Evolutionary conservation across 2,329 filamentous ascomycete genomes (phyloP).

Genomic region (Dryadomyces sulphureus): DNA sequence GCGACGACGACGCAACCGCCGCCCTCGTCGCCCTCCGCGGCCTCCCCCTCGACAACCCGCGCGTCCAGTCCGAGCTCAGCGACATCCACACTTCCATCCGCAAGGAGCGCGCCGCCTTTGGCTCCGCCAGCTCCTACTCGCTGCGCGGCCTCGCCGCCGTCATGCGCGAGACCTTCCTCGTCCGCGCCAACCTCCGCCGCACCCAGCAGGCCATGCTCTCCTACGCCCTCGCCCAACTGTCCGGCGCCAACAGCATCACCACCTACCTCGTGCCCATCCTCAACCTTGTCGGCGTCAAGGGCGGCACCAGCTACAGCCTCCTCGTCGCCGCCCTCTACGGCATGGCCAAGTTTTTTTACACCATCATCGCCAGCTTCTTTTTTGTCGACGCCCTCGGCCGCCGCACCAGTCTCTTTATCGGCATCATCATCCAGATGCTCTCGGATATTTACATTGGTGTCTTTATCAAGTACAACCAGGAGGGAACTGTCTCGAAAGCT

Average conservation of each 20-base stretch:
- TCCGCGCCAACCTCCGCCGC: constrained; percentile 23
- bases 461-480: constrained; percentile 22
- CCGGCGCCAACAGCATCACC: constrained; percentile 27
- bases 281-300: constrained; percentile 18
- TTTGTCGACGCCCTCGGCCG: constrained; percentile 26
- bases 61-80: constrained; percentile 14
- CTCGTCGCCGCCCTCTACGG: constrained; percentile 27
- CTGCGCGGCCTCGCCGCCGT: constrained; percentile 7
- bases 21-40: constrained; percentile 17
- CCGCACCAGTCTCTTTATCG: constrained; percentile 16
- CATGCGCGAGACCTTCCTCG: constrained; percentile 20
- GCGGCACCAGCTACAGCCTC: constrained; percentile 17
- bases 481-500: constrained; percentile 11
- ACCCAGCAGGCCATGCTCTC: constrained; percentile 22
- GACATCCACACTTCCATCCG: constrained; percentile 3
- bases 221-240: constrained; percentile 26
- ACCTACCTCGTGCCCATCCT: constrained; percentile 28
- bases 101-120: constrained; percentile 1
- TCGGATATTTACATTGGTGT: constrained; percentile 25
- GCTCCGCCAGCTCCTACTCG: not conserved
- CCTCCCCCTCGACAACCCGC: constrained; percentile 15
- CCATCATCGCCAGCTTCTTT: constrained; percentile 26
- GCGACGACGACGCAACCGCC: constrained; percentile 15
- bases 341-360: constrained; percentile 26
- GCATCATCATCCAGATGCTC: constrained; percentile 21